Percentiles rank a stretch among this genome's conserved stretches.
Evolutionary conservation across 2,329 filamentous ascomycete genomes (phyloP).

Genomic region (Grosmannia penicillata): DNA sequence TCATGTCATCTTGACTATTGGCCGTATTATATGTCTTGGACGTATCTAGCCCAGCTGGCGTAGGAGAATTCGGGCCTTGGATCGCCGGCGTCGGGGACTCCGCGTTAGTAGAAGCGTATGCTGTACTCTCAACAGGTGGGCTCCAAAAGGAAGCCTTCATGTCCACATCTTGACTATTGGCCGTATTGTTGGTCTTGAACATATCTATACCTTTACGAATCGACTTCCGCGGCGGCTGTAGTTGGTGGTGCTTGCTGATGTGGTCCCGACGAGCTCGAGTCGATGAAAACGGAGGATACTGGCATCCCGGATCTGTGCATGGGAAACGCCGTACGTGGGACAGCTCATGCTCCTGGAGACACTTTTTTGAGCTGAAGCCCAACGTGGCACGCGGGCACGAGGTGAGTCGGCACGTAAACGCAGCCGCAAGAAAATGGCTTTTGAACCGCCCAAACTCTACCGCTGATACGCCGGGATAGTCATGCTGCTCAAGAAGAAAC

Average conservation of each 20-base stretch:
- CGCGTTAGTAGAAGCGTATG: too few relatives aligned
- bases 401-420: slow-evolving; percentile 1
- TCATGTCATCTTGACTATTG: too few relatives aligned
- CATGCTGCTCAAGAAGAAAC: background rate
- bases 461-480: background rate
- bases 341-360: slow-evolving; percentile 1
- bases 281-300: slow-evolving; percentile 2
- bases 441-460: slow-evolving; percentile 5
- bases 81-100: too few relatives aligned
- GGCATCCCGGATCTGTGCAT: slow-evolving; percentile 2
- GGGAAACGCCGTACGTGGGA: slow-evolving; percentile 1
- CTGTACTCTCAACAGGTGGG: too few relatives aligned
- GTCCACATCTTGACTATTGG: too few relatives aligned
- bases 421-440: background rate
- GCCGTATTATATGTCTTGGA: too few relatives aligned
- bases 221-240: too few relatives aligned
- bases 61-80: too few relatives aligned
- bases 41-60: too few relatives aligned
- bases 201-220: too few relatives aligned
- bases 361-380: background rate
- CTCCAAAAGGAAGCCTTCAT: too few relatives aligned
- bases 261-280: background rate
- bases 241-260: background rate
- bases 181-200: too few relatives aligned
- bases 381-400: slow-evolving; percentile 2